Conservation (phyloP, 164 flowering plant genomes). For the Sextonia rubra region DNA sequence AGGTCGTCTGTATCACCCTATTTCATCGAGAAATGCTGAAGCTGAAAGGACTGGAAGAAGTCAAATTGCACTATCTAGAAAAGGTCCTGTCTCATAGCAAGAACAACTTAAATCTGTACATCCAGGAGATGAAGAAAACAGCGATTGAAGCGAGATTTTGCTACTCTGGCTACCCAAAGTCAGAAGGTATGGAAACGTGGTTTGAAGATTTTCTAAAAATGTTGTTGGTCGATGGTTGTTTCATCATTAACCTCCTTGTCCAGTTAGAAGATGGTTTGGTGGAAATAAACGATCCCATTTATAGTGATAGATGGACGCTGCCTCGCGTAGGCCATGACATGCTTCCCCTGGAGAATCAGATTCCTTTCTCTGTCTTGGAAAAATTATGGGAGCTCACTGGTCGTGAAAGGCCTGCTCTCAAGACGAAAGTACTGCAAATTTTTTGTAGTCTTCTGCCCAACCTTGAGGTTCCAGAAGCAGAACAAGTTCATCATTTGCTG, state of each 20-base stretch:
- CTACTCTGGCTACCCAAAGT: slow-evolving; percentile 34
- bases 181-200: slow-evolving; percentile 23
- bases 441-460: background rate
- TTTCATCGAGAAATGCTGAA: background rate
- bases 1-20: background rate
- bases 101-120: background rate
- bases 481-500: background rate
- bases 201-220: too few relatives aligned
- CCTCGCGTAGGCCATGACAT: background rate
- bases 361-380: slow-evolving; percentile 3
- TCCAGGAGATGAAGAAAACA: background rate
- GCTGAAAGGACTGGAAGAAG: background rate
- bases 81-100: background rate
- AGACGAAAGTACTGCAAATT: background rate
- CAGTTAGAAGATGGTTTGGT: background rate
- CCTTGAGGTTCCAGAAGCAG: too few relatives aligned
- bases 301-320: background rate
- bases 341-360: background rate
- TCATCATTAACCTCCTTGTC: background rate
- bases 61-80: slow-evolving; percentile 5
- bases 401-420: background rate
- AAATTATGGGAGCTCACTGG: background rate
- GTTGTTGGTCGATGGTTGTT: slow-evolving; percentile 5
- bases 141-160: slow-evolving; percentile 27
- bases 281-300: background rate